Base-by-base conservation (phyloP, 1,284 basidiomycete species). In the Apiotrichum siamense region DNA sequence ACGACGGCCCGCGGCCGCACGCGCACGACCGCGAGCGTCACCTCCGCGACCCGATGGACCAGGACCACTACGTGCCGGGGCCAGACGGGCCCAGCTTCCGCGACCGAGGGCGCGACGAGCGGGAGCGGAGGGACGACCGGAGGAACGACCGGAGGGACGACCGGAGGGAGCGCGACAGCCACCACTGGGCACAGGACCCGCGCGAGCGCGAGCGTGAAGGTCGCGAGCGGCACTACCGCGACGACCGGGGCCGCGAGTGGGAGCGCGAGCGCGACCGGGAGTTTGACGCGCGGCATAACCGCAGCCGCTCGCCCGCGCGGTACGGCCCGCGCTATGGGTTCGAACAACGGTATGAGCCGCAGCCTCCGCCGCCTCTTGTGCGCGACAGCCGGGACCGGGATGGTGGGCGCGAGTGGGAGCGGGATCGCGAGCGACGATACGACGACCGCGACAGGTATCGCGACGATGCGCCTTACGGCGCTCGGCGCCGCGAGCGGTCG, bases 171-270 rank as follows among this genome's bases (percentile, higher is more conserved):
- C 25, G n/a, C 18, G 37, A 41, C 15, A 38, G 38, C 10, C 18
- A 9, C 13, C 33, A 42, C 25, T 10, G 18, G 5, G 38, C n/a
- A n/a, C n/a, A n/a, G n/a, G n/a, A 38, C n/a, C 33, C 31, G 11
- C 33, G 24, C 33, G 26, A 42, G 32, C 26, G 32, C 23, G 7
- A 35, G 23, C 37, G 13, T 18, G 48, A 38, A 20, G 15, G n/a
- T 7, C 43, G 32, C 4, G 21, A 42, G 10, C n/a, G 32, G 31
- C 42, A 46, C 33, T 44, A 50, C 29, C 44, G 45, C 26, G 33
- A 17, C 29, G 29, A 26, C 15, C 38, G 38, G 7, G 24, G 17
- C 20, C 24, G 35, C 17, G 45, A 47, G 17, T 15, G 40, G 6
- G 46, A 31, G 13, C n/a, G 39, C 24, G 27, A 29, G 18, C 17